phyloP scores from a whole-genome alignment of 2,329 filamentous ascomycete genomes.

The Graphilbum fragrans region DNA sequence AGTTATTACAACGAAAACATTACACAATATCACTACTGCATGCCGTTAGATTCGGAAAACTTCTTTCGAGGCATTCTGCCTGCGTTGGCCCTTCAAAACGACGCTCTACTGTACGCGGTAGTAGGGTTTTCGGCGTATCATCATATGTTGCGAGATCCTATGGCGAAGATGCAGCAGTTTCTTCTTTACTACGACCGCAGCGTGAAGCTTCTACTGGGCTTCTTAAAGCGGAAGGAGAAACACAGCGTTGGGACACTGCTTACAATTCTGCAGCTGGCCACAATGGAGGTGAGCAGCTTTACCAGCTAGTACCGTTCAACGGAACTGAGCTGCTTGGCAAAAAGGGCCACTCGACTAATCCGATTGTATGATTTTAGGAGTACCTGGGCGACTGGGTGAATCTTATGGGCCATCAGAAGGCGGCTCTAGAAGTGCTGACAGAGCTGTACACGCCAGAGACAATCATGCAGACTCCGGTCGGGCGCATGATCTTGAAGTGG shows the following conservation, averaged over 20 bases:
- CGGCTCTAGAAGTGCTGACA: conserved; percentile 69
- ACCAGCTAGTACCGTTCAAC: not conserved
- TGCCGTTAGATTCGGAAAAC: conserved; percentile 56
- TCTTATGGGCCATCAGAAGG: conserved; percentile 82
- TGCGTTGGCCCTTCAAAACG: conserved; percentile 57
- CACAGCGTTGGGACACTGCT: conserved; percentile 65
- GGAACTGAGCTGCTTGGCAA: not conserved
- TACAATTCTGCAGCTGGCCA: conserved; percentile 83
- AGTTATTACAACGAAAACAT: conserved; percentile 68
- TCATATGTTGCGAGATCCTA: conserved; percentile 55
- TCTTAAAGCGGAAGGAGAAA: conserved; percentile 57
- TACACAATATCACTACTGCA: conserved; percentile 70
- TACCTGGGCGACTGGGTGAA: conserved; percentile 94
- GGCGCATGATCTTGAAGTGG: conserved; percentile 72
- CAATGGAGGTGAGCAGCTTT: conserved; percentile 59
- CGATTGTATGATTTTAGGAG: conserved; percentile 50
- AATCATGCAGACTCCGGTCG: conserved; percentile 56
- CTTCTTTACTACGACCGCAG: conserved; percentile 85
- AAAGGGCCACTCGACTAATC: too few relatives aligned
- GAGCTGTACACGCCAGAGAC: conserved; percentile 67
- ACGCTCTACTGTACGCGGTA: conserved; percentile 74
- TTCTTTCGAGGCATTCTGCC: conserved; percentile 66
- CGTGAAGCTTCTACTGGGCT: conserved; percentile 61
- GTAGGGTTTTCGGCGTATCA: conserved; percentile 87
- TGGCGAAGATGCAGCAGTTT: conserved; percentile 69